Percentiles rank a stretch among this genome's conserved stretches.
These are phyloP conservation scores for Populus alba DNA, from an alignment of 345 rosid genomes.

Conservation along the genomic window DNA sequence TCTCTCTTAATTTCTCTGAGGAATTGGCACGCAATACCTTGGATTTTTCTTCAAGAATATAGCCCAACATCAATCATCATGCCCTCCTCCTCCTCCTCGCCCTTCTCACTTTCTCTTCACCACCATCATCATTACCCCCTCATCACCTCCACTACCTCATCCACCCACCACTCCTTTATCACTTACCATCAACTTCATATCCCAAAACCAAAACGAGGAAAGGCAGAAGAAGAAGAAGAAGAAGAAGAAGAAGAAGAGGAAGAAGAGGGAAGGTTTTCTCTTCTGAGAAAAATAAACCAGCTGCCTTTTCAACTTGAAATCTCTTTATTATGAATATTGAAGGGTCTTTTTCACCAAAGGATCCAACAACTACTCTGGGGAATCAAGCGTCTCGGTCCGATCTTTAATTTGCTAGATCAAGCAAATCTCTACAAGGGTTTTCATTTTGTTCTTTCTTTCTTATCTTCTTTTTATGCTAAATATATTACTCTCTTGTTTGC, in stretches of 20 bases:
- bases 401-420: slow-evolving; percentile 33
- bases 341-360: slow-evolving; percentile 22
- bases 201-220: slow-evolving; percentile 25
- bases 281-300: not conserved
- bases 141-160: slow-evolving; percentile 21
- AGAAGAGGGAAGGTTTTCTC: not conserved
- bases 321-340: not conserved
- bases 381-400: slow-evolving; percentile 69
- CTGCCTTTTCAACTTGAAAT: not conserved
- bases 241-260: slow-evolving; percentile 15
- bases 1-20: not conserved
- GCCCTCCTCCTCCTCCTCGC: slow-evolving; percentile 36
- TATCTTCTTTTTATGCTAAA: not conserved
- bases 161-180: not conserved
- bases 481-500: not conserved
- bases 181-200: slow-evolving; percentile 17
- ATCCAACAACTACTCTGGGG: slow-evolving; percentile 39
- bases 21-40: slow-evolving; percentile 24
- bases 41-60: slow-evolving; percentile 35
- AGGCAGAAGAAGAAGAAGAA: not conserved
- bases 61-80: slow-evolving; percentile 48
- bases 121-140: slow-evolving; percentile 45
- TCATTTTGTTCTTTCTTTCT: not conserved
- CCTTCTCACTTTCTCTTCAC: slow-evolving; percentile 36
- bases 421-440: slow-evolving; percentile 22